Percentiles rank a stretch among this genome's conserved stretches.
phyloP scores from a whole-genome alignment of 2,329 filamentous ascomycete species.

The Cyphellophora europaea region DNA sequence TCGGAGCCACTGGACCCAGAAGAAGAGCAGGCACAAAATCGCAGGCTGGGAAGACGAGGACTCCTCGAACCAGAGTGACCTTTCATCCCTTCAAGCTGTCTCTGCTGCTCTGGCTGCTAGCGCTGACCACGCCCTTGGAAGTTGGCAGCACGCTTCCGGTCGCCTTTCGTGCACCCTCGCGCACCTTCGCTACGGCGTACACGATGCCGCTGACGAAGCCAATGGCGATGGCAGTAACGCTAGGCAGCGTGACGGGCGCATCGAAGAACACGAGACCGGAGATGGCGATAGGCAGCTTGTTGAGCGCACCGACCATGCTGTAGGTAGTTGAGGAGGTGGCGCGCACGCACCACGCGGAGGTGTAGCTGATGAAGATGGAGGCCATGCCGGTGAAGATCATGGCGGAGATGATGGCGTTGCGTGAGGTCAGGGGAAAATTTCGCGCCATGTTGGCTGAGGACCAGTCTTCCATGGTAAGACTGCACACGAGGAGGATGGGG shows the following conservation, averaged over 20 bases:
- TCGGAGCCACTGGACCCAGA: no score
- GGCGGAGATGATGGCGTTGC: constrained; percentile 70
- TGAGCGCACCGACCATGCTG: constrained; percentile 95
- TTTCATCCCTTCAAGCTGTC: constrained; percentile 66
- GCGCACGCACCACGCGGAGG: constrained; percentile 96
- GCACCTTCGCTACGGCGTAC: constrained; percentile 78
- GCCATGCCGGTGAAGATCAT: constrained; percentile 92
- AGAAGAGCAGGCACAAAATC: no score
- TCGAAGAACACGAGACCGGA: constrained; percentile 93
- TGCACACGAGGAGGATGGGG: constrained; percentile 74
- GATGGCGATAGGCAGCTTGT: constrained; percentile 93
- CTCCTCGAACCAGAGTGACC: no score
- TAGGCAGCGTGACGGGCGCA: constrained; percentile 83
- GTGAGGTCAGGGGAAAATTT: constrained; percentile 79
- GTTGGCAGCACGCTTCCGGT: constrained; percentile 61
- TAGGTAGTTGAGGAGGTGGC: constrained; percentile 97
- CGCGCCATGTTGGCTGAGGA: constrained; percentile 68
- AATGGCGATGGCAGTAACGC: constrained; percentile 80
- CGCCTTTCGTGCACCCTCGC: constrained; percentile 59
- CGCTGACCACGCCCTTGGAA: constrained; percentile 65
- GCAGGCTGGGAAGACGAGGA: no score
- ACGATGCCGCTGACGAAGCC: constrained; percentile 90
- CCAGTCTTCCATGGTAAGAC: constrained; percentile 85
- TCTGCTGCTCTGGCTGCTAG: constrained; percentile 81
- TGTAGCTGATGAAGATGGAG: constrained; percentile 98